phyloP scores from a whole-genome alignment of 768 basidiomycete genomes.

The Amanita pallidorosea region DNA sequence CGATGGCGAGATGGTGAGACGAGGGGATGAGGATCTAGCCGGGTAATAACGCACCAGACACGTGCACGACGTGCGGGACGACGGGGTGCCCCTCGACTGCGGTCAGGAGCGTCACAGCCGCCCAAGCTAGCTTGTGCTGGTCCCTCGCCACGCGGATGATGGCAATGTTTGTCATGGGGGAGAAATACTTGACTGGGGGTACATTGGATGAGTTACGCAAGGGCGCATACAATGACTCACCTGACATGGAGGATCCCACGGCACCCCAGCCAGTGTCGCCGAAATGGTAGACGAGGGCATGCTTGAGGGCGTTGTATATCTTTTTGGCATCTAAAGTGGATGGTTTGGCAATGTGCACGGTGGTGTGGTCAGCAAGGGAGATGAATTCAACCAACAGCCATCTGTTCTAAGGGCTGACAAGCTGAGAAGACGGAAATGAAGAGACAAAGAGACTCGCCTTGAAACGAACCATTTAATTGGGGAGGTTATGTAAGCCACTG shows the following conservation, averaged over 20 bases:
- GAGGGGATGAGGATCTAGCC: neutral
- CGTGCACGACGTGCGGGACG: slow-evolving; percentile 70
- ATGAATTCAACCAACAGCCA: slow-evolving; percentile 87
- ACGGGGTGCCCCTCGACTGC: slow-evolving; percentile 44
- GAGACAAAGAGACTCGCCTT: slow-evolving; percentile 29
- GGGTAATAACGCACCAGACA: slow-evolving; percentile 50
- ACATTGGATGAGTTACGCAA: no score
- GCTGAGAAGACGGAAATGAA: slow-evolving; percentile 1
- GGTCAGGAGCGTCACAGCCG: slow-evolving; percentile 60
- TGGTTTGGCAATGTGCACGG: slow-evolving; percentile 6
- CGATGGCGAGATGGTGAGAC: neutral
- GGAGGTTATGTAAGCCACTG: neutral
- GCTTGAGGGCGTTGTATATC: slow-evolving; percentile 59
- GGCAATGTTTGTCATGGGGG: slow-evolving; percentile 71
- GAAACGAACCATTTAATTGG: slow-evolving; percentile 64
- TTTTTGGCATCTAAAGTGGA: slow-evolving; percentile 44
- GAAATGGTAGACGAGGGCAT: slow-evolving; percentile 62
- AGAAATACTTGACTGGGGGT: slow-evolving; percentile 87
- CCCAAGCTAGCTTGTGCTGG: slow-evolving; percentile 74
- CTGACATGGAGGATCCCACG: slow-evolving; percentile 58
- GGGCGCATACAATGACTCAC: no score
- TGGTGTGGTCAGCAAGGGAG: slow-evolving; percentile 22
- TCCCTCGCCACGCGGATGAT: slow-evolving; percentile 82
- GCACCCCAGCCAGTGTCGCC: slow-evolving; percentile 85
- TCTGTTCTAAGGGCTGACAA: slow-evolving; percentile 47